Base-by-base conservation (phyloP, 441 rosid genomes). In the Pelargonium cotyledonis region DNA sequence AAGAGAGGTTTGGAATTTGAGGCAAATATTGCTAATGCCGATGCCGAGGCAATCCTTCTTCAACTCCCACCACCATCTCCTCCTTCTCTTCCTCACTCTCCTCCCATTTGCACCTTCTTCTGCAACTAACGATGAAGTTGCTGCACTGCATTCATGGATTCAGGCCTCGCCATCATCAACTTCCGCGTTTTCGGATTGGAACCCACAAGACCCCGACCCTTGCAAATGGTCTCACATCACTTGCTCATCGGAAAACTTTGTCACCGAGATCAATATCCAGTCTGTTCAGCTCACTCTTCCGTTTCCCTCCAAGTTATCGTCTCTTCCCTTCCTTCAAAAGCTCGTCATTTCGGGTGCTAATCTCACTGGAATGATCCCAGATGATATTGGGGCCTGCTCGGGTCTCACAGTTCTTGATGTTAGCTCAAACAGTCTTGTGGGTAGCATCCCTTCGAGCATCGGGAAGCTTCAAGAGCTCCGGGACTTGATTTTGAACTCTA, bases 401-500 rank as follows among this genome's bases (percentile, higher is more conserved):
- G 60, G 73, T 16, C 81, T 88, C n/a, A 71, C 65, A 63, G 75
- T 75, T 12, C 41, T 88, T 11, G 85, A 88, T 68, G 75, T 88
- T 29, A 88, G 86, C 66, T 81, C 88, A 38, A 88, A 86, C 68
- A 75, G 84, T 77, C 85, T 88, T n/a, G 80, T 82, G 35, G 93
- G 89, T 23, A 68, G 68, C 5, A 79, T 88, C 44, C 94, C 94
- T 67, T 64, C 86, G 1, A 73, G 83, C 61, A 75, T 88, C 2
- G 85, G 90, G 8, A 83, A 79, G 74, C 87, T 88, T 23, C 65
- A 65, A 65, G 80, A 77, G 65, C 90, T 88, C 31, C 82, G 80
- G 68, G 80, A 80, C 68, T 80, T 95, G 84, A 80, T 73, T 71
- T 76, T 95, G 68, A 88, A 85, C 85, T 91, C 99, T 0, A 95